Conservation (phyloP, 805 yeast species). For the Wickerhamomyces subpelliculosus region DNA sequence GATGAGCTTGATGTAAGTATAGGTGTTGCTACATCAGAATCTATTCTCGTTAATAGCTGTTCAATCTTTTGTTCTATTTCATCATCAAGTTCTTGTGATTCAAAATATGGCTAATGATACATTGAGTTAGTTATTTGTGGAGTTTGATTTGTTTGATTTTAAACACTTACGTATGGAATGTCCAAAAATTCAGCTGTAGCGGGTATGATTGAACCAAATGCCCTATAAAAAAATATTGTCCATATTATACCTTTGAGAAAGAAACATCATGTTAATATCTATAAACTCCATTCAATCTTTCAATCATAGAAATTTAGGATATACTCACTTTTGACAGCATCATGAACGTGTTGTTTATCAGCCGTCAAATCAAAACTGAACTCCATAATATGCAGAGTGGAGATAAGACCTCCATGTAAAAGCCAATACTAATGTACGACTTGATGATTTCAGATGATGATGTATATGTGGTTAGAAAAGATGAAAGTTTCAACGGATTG, state of each 20-base stretch:
- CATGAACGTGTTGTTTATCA: conserved; percentile 47
- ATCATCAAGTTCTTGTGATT: conserved; percentile 41
- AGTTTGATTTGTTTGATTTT: no score
- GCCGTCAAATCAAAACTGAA: conserved; percentile 39
- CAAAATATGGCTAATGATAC: conserved; percentile 31
- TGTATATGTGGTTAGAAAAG: no score
- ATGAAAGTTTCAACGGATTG: no score
- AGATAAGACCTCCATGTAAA: neutral
- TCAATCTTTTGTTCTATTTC: conserved; percentile 30
- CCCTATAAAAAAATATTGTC: conserved; percentile 60
- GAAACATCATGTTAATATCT: no score
- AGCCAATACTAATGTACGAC: no score
- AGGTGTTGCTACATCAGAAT: conserved; percentile 7
- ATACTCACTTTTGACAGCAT: conserved; percentile 47
- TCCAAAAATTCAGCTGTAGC: conserved; percentile 47
- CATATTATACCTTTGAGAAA: conserved; percentile 53
- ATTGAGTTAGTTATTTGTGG: no score
- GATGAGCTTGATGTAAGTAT: conserved; percentile 1
- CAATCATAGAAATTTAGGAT: no score
- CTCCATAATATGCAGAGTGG: conserved; percentile 29
- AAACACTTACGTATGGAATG: conserved; percentile 41
- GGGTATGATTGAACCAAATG: conserved; percentile 61
- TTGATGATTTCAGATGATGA: no score
- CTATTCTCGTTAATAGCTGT: conserved; percentile 23
- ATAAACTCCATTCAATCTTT: no score